Percentiles rank a stretch among this genome's conserved stretches.
Evolutionary conservation across 495 filamentous ascomycete species (phyloP).

Genomic region (Talaromyces stipitatus): DNA sequence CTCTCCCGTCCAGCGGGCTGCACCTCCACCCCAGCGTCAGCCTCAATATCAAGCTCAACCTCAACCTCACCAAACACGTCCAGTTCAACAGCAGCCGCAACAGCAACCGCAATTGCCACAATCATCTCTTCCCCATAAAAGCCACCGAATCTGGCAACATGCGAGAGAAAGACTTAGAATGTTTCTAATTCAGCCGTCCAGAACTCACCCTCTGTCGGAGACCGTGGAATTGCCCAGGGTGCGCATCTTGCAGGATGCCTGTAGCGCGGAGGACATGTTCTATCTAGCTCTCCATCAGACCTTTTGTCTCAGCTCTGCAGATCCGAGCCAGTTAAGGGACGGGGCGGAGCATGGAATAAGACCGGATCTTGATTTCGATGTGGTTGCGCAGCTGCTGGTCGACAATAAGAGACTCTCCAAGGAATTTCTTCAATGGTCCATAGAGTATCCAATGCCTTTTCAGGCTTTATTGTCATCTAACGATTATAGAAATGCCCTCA

Average conservation of each 20-base stretch:
- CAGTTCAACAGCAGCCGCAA: background rate
- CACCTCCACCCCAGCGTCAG: background rate
- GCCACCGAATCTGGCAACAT: conserved; percentile 11
- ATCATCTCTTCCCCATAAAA: background rate
- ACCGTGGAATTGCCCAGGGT: conserved; percentile 45
- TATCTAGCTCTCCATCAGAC: conserved; percentile 64
- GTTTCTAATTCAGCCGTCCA: conserved; percentile 8
- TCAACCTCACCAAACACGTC: background rate
- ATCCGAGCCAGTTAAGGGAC: conserved; percentile 11
- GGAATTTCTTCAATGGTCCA: conserved; percentile 42
- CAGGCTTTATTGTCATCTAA: conserved; percentile 13
- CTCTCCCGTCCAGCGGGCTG: background rate
- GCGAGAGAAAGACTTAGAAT: conserved; percentile 8
- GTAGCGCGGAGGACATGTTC: conserved; percentile 44
- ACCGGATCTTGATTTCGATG: conserved; percentile 18
- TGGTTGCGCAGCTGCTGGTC: conserved; percentile 25
- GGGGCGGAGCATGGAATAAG: conserved; percentile 9
- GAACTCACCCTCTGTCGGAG: conserved; percentile 11
- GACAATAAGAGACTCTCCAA: conserved; percentile 24
- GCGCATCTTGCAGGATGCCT: conserved; percentile 50
- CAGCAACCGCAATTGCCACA: background rate
- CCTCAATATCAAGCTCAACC: background rate
- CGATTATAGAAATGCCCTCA: conserved; percentile 18
- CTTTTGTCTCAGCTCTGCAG: conserved; percentile 45
- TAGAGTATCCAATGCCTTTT: conserved; percentile 40